Evolutionary conservation across 306 rosid genomes (phyloP).

Genomic region (Cucurbita argyrosperma): DNA sequence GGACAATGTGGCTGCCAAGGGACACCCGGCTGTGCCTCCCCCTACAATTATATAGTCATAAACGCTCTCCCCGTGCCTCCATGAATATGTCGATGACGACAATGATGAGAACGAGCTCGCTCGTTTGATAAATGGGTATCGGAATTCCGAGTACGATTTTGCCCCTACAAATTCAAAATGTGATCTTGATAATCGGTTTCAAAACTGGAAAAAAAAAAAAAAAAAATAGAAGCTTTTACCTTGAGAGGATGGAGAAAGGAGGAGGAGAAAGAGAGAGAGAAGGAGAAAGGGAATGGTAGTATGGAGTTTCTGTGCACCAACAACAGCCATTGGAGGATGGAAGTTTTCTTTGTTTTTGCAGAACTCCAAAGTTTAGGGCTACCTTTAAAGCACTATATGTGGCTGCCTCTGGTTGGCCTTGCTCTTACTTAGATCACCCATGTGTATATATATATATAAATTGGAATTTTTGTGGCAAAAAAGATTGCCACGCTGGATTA

Average conservation of each 20-base stretch:
- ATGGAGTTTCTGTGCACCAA: not conserved
- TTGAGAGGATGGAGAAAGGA: not conserved
- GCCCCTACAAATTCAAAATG: not conserved
- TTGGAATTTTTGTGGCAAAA: not conserved
- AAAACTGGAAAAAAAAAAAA: not conserved
- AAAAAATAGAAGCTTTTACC: not conserved
- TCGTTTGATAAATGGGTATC: constrained; percentile 50
- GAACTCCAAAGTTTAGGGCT: not conserved
- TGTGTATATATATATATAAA: not conserved
- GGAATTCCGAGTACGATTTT: not conserved
- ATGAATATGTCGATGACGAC: constrained; percentile 36
- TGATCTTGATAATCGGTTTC: not conserved
- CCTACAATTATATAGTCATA: constrained; percentile 83
- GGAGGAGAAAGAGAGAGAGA: not conserved
- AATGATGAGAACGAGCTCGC: constrained; percentile 59
- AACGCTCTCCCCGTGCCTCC: constrained; percentile 16
- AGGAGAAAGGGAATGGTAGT: not conserved
- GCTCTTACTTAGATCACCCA: too few relatives aligned
- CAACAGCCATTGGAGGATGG: not conserved
- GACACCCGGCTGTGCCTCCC: constrained; percentile 95
- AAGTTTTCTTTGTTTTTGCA: not conserved
- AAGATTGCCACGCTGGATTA: not conserved
- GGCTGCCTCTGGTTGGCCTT: not conserved
- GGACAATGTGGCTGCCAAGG: constrained; percentile 81
- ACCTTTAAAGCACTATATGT: not conserved